Evolutionary conservation across 2,329 filamentous ascomycete species (phyloP), one percentile per base, ranked within the genome.

Genomic region (Cadophora sp.): DNA sequence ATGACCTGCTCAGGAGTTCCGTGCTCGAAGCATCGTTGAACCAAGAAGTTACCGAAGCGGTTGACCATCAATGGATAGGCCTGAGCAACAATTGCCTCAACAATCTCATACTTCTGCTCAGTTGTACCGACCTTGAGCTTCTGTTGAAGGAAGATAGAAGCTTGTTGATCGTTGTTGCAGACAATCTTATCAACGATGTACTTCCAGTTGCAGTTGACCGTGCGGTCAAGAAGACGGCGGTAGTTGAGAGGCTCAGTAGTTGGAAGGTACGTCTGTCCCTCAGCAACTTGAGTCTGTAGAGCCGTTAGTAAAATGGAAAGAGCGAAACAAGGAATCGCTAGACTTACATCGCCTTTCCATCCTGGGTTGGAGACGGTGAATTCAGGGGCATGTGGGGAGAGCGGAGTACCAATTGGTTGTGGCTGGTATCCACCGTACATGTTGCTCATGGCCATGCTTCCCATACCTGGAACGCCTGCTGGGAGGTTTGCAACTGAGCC

Each of bases 111-210:
- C 80, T 98, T 99, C 79, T 98, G 96, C 76, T 98, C 94, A 0
- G 90, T 85, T 4, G 94, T 97, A 67, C 94, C 94, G 69, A 97
- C 92, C 82, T 99, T 99, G 73, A 99, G 91, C 83, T 99, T 99
- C 81, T 99, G 96, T 79, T 99, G 96, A 53, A 99, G 84, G 81
- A 99, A 99, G 75, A 99, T 98, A 1, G 96, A 99, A 11, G 96
- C 96, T 80, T 99, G 96, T 80, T 99, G 96, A 77, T 99, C 96
- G 79, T 99, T 98, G 82, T 94, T 97, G 87, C 93, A 96, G 72
- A 99, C 94, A 77, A 99, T 99, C 84, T 98, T 98, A 83, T 99
- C 95, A 64, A 99, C 96, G 74, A 99, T 97, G 78, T 97, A 97
- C 81, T 96, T 97, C 96, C 95, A 99, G 82, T 99, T 96, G 81